Base-by-base conservation (phyloP, 345 rosid species). In the Aegle marmelos region DNA sequence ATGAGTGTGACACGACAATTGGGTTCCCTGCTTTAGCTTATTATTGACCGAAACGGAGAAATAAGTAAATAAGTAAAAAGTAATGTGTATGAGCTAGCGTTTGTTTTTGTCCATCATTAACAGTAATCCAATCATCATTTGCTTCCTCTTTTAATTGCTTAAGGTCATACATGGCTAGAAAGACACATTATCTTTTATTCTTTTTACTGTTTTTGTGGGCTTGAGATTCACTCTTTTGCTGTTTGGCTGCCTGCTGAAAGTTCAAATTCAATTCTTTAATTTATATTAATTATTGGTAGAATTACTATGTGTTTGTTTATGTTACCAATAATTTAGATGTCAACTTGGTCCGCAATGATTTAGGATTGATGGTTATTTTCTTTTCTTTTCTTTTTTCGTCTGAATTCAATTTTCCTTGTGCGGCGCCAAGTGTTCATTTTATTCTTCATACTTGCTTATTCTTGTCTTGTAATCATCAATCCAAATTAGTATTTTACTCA, bases 1-100 rank as follows among this genome's bases (percentile, higher is more conserved):
- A 81, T 82, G 83, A 78, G 85, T 73, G 85, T 70, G 87, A 90
- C 85, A 45, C 70, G 73, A 86, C 93, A 78, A 75, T 17, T 50
- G 76, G 73, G 68, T 74, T 39, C 79, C 72, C 86, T 66, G 79
- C 86, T 76, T 79, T 81, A 61, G 48, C 75, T 72, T 53, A 54
- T 75, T 33, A 68, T 67, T 79, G 76, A 81, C 78, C 31, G 59
- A 59, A 75, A 33, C 22, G 53, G 28, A 8, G n/a, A 24, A 30
- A 31, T 45, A 45, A 6, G 9, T 2, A 56, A 22, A 36, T 30
- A 24, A 25, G 19, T 3, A 11, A 21, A 24, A 33, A 17, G 50
- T 22, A 24, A 57, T 30, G 3, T 2, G 22, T 53, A 1, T 16
- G 22, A 16, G 45, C 1, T 39, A 9, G 27, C n/a, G 57, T 27